phyloP scores from a whole-genome alignment of 371 early-diverging fungal species.

The Lichtheimia hyalospora region DNA sequence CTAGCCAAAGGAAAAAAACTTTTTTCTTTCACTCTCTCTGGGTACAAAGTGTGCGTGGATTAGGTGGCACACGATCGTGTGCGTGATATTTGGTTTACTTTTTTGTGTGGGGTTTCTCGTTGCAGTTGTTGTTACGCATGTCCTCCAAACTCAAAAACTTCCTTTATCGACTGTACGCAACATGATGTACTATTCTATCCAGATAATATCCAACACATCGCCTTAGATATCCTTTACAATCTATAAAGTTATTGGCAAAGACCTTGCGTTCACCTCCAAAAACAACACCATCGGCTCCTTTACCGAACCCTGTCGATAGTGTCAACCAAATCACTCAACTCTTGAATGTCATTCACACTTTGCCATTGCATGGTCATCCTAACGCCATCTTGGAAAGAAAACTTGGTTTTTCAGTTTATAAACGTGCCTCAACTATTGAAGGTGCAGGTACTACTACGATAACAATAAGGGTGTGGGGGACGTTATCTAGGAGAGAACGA shows the following conservation, averaged over 20 bases:
- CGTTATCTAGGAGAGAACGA: not conserved
- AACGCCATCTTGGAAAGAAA: not conserved
- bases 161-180: not conserved
- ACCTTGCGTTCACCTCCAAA: constrained; percentile 11
- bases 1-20: too few relatives aligned
- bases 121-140: too few relatives aligned
- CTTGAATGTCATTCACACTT: not conserved
- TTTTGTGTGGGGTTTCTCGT: too few relatives aligned
- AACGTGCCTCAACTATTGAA: constrained; percentile 4
- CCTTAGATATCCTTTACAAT: constrained; percentile 14
- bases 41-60: too few relatives aligned
- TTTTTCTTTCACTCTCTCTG: too few relatives aligned
- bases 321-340: not conserved
- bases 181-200: not conserved
- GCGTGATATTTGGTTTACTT: too few relatives aligned
- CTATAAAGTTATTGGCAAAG: constrained; percentile 9
- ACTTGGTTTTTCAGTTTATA: constrained; percentile 6
- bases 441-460: constrained; percentile 1
- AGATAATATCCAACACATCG: not conserved
- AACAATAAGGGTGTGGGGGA: not conserved
- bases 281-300: not conserved
- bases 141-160: not conserved
- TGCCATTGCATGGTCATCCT: not conserved
- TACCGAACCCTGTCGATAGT: not conserved
- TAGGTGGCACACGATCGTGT: too few relatives aligned